Conservation (phyloP, 2,329 filamentous ascomycete species). For the Lachnum nothofagi region DNA sequence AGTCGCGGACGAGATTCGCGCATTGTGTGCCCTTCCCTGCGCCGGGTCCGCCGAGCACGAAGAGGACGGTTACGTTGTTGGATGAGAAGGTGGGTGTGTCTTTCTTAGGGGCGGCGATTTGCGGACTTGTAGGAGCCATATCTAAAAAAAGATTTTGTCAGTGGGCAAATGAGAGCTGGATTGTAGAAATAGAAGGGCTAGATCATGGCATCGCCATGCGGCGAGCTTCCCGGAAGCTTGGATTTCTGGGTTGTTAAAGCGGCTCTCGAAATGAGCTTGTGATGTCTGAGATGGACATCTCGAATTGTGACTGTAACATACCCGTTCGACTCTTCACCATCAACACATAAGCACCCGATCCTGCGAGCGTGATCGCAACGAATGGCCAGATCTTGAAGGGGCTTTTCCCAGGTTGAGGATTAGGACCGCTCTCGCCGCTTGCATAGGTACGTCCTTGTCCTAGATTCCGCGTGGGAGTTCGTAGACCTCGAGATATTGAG, state of each 20-base stretch:
- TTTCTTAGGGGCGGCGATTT: conserved; percentile 49
- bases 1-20: conserved; percentile 76
- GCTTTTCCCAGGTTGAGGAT: conserved; percentile 27
- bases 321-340: conserved; percentile 46
- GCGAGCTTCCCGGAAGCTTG: conserved; percentile 1
- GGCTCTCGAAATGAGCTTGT: conserved; percentile 22
- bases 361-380: conserved; percentile 40
- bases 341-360: conserved; percentile 45
- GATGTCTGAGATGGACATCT: background rate
- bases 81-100: conserved; percentile 65
- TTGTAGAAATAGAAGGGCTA: too few relatives aligned
- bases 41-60: conserved; percentile 92
- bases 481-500: conserved; percentile 17
- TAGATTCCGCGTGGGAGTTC: conserved; percentile 14
- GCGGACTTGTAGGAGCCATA: conserved; percentile 35
- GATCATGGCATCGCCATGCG: too few relatives aligned
- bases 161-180: conserved; percentile 6
- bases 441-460: conserved; percentile 25
- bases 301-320: conserved; percentile 14
- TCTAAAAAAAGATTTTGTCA: conserved; percentile 27
- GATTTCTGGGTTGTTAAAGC: conserved; percentile 21
- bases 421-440: conserved; percentile 27
- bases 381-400: conserved; percentile 37
- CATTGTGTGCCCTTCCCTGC: conserved; percentile 97
- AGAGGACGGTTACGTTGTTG: conserved; percentile 80